Percentiles rank a stretch among this genome's conserved stretches.
Evolutionary conservation across 768 basidiomycete species (phyloP).

Genomic region (Cystofilobasidium ferigula): DNA sequence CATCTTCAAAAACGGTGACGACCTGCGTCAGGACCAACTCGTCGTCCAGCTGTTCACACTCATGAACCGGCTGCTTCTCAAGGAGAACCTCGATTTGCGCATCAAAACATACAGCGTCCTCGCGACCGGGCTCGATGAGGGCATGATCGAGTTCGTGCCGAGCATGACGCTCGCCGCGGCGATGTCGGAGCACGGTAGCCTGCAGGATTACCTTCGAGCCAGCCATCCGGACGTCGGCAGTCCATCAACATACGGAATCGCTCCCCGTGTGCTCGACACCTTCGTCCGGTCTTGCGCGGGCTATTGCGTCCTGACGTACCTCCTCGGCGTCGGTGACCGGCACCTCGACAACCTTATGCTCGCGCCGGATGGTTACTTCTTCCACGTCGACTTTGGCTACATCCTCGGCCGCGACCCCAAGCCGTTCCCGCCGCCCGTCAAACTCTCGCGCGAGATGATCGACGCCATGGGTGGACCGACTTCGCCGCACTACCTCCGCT

Average conservation of each 20-base stretch:
- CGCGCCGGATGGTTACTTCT: constrained; percentile 92
- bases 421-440: constrained; percentile 92
- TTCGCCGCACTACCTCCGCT: constrained; percentile 88
- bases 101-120: constrained; percentile 84
- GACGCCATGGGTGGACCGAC: constrained; percentile 98
- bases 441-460: constrained; percentile 98
- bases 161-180: constrained; percentile 93
- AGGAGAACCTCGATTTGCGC: constrained; percentile 89
- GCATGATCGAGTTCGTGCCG: constrained; percentile 91
- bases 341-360: constrained; percentile 91
- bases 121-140: constrained; percentile 80
- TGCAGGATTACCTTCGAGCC: constrained; percentile 77
- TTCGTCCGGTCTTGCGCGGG: constrained; percentile 96
- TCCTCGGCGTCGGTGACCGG: constrained; percentile 92
- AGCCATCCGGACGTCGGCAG: constrained; percentile 89
- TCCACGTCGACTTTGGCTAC: constrained; percentile 98
- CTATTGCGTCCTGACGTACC: constrained; percentile 92
- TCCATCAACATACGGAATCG: constrained; percentile 87
- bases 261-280: constrained; percentile 85
- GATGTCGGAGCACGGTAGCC: constrained; percentile 58
- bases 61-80: constrained; percentile 85
- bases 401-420: constrained; percentile 96
- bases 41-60: constrained; percentile 97
- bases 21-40: constrained; percentile 95
- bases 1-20: constrained; percentile 98